Base-by-base conservation (phyloP, 257 asterid genomes). In the Verbena officinalis region DNA sequence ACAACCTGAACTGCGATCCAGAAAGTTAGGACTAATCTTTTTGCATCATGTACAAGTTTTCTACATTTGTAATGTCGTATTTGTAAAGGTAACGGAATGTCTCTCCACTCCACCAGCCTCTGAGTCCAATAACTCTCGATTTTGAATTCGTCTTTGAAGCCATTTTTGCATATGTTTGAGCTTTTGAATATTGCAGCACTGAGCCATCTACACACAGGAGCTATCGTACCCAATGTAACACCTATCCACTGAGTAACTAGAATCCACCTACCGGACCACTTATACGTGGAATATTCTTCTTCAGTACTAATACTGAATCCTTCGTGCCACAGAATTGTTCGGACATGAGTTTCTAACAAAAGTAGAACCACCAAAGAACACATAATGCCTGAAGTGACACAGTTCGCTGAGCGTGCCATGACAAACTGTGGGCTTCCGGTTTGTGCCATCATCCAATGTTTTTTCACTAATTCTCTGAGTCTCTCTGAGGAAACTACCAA, bases 31-130 rank as follows among this genome's bases (percentile, higher is more conserved):
- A 59, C 46, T 6, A 39, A 9, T 14, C 57, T 59, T 59, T 58
- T 75, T 20, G 36, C 46, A 21, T 55, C 60, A 30, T 65, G 76
- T 7, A 78, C 54, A n/a, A 38, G 43, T 3, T 65, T 65, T 23
- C 53, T 59, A 52, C 67, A 65, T 31, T 46, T 69, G 54, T 58
- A 43, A 50, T 59, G 57, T 21, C 66, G 22, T 23, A 74, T 59
- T 23, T 46, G 64, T 62, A 59, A 52, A 53, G 62, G 52, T 17
- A 70, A 24, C 21, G 74, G 65, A 17, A 67, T 74, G 8, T 80
- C 78, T 59, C 74, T 82, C 88, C 81, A 79, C n/a, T 74, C 69
- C 48, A 69, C 52, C 67, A 79, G 55, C 71, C 55, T 66, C 17
- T 34, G 55, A 1, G 53, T 77, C 83, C 81, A 77, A 59, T 77